These are phyloP conservation scores for Hymenoscyphus salicellus DNA, from an alignment of 2,329 filamentous ascomycete genomes.

Conservation along the genomic window DNA sequence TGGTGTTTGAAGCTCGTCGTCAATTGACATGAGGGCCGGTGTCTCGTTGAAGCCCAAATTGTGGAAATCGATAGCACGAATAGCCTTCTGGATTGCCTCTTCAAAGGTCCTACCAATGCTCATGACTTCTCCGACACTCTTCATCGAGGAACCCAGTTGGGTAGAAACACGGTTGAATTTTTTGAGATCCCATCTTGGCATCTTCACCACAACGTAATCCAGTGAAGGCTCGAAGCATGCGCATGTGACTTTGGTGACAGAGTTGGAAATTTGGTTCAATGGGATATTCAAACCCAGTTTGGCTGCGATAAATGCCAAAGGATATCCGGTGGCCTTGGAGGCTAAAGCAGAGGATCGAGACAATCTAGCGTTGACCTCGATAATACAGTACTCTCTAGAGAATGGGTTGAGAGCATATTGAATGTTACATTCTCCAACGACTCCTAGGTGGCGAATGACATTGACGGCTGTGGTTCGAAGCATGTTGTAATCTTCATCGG, in stretches of 20 bases:
- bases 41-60: constrained; percentile 95
- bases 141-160: constrained; percentile 96
- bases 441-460: constrained; percentile 93
- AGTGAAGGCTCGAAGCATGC: constrained; percentile 98
- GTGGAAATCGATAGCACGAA: constrained; percentile 89
- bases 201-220: constrained; percentile 98
- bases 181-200: constrained; percentile 97
- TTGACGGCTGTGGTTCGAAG: constrained; percentile 96
- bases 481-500: constrained; percentile 99
- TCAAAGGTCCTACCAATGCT: constrained; percentile 95
- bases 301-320: constrained; percentile 91
- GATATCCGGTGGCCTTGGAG: constrained; percentile 96
- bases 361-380: constrained; percentile 97
- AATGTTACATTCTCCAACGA: constrained; percentile 97
- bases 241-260: constrained; percentile 90
- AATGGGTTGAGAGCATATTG: constrained; percentile 97
- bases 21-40: constrained; percentile 88
- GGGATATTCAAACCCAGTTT: constrained; percentile 95
- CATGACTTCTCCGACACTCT: constrained; percentile 99
- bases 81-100: constrained; percentile 97
- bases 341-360: constrained; percentile 95
- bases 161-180: constrained; percentile 98
- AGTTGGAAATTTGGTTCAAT: constrained; percentile 93
- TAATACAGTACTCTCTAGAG: constrained; percentile 95
- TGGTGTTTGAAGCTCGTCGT: constrained; percentile 92